Base-by-base conservation (phyloP, 2,329 filamentous ascomycete genomes). In the Didymella exigua region DNA sequence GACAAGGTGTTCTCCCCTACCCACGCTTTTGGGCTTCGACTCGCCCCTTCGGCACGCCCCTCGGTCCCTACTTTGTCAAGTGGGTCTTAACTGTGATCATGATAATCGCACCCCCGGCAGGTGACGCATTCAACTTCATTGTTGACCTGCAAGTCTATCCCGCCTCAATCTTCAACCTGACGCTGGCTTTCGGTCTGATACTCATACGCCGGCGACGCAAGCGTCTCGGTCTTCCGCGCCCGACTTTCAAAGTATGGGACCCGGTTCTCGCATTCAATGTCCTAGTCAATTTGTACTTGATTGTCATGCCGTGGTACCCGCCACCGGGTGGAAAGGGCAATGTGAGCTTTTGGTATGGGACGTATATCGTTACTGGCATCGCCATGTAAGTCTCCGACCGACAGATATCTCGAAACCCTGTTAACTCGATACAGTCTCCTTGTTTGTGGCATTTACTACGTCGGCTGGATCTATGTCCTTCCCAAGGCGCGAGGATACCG, bases 271-370 rank as follows among this genome's bases (percentile, higher is more conserved):
- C 82, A 7, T 88, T 90, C 71, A 85, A 81, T 43, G 80, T 87
- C 40, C 67, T 84, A 0, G 75, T 85, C 0, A 83, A 88, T 46
- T 51, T 86, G 0, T 90, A 85, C 54, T 74, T 89, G 40, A 71
- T 90, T 1, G 78, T 85, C 4, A 88, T 88, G 79, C 87, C 88
- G 0, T 90, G 87, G 88, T 88, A 86, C 59, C 88, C 87, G 2
- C 88, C 88, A 0, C 75, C 77, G 1, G 80, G 76, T 0, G 88
- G 88, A 29, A 84, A 81, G 0, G 88, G 87, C 0, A 83, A 87
- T 53, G 87, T 90, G 1, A 86, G 82, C 52, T 90, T 90, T 70
- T 90, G 85, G 84, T 90, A 90, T 58, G 86, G 79, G 1, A 89
- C 86, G 0, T 89, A 89, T 60, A 80, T 82, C 16, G 82, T 86